Evolutionary conservation across 2,329 filamentous ascomycete species (phyloP), one percentile per base, ranked within the genome.

Genomic region (Fonsecaea multimorphosa): DNA sequence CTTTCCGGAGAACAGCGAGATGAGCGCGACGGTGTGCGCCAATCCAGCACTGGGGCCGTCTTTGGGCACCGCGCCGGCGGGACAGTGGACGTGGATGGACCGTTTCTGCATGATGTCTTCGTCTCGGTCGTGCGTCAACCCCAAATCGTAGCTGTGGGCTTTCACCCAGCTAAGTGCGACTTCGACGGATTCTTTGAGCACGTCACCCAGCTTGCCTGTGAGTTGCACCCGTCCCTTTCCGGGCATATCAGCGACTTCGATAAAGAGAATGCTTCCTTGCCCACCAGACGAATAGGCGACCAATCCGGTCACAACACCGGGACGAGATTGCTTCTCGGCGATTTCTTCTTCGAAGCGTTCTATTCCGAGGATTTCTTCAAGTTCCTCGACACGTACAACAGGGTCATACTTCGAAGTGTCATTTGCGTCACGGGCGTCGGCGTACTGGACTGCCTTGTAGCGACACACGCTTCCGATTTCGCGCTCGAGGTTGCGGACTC

Each of bases 81-180:
- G 95, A 74, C 95, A 99, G 79, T 99, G 95, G 8, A 99, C 93
- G 76, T 99, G 95, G 67, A 99, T 90, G 78, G 90, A 93, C 68
- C 95, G 89, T 73, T 91, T 90, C 82, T 95, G 94, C 93, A 98
- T 97, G 74, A 99, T 93, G 76, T 99, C 94, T 71, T 94, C 91
- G 61, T 87, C 87, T 8, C 91, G 90, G 68, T 93, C 89, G 63
- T 89, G 84, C 3, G 92, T 93, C 46, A 99, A 83, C 9, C 93
- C 93, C 12, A 99, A 84, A 74, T 96, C 92, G 74, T 90, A 97
- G 2, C 94, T 93, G 77, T 99, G 94, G 3, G 92, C 91, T 78
- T 97, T 97, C 58, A 99, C 95, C 95, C 95, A 99, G 16, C 90
- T 94, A 36, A 98, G 84, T 11, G 95, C 95, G 22, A 99, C 95